These are phyloP conservation scores for Phialocephala sp. DNA, from an alignment of 2,329 filamentous ascomycete genomes.

Conservation along the genomic window DNA sequence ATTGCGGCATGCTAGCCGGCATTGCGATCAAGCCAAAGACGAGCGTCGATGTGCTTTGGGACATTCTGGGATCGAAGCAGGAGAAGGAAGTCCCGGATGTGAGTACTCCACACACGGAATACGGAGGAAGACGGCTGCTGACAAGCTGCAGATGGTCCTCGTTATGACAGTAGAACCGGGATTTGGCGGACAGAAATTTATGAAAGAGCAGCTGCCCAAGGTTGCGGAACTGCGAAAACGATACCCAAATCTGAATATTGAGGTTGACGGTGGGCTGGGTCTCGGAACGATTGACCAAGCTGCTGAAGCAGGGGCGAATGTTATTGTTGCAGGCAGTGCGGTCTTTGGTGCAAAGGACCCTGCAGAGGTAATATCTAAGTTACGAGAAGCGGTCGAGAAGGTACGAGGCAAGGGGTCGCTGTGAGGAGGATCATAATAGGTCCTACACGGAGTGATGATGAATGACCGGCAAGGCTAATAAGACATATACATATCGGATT, in stretches of 20 bases:
- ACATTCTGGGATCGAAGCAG: conserved; percentile 77
- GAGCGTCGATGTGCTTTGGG: conserved; percentile 88
- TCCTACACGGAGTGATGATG: conserved; percentile 3
- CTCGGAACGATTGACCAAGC: conserved; percentile 91
- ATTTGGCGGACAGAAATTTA: conserved; percentile 98
- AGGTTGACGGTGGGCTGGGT: conserved; percentile 92
- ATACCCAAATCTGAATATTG: conserved; percentile 94
- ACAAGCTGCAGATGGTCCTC: conserved; percentile 79
- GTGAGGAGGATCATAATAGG: conserved; percentile 17
- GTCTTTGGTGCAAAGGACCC: conserved; percentile 94
- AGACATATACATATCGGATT: background rate
- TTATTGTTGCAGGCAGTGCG: conserved; percentile 95
- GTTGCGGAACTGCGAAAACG: conserved; percentile 80
- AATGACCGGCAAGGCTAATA: background rate
- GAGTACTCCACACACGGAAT: conserved; percentile 47
- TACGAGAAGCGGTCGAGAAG: conserved; percentile 80
- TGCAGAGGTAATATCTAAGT: conserved; percentile 79
- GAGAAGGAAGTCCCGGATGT: conserved; percentile 87
- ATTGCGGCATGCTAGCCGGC: conserved; percentile 84
- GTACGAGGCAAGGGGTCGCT: conserved; percentile 42
- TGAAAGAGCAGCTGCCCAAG: conserved; percentile 94
- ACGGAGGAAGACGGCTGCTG: background rate
- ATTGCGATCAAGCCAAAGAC: conserved; percentile 96
- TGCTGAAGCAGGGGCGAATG: conserved; percentile 93
- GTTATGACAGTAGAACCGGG: conserved; percentile 98